Conservation (phyloP, 768 basidiomycete species). For the Amanita subjunquillea region DNA sequence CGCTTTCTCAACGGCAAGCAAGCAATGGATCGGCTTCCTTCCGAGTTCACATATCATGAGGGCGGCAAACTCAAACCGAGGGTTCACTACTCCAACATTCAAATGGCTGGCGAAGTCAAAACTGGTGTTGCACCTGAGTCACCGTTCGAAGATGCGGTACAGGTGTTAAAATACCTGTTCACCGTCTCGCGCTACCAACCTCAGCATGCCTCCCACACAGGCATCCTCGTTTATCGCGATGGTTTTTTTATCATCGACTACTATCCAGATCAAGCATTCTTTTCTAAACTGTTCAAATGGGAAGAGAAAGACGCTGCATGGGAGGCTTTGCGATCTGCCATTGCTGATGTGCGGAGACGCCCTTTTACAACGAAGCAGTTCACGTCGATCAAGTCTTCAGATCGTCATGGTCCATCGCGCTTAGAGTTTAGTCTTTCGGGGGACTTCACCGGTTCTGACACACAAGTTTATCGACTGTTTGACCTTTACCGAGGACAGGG, state of each 20-base stretch:
- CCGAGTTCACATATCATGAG: background rate
- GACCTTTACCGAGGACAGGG: background rate
- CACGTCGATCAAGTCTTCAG: background rate
- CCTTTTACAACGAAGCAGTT: background rate
- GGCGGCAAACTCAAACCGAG: background rate
- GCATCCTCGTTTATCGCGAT: background rate
- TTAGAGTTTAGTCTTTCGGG: background rate
- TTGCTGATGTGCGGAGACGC: background rate
- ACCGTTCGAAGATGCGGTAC: background rate
- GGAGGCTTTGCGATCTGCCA: background rate
- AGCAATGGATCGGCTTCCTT: background rate
- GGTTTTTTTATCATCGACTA: constrained; percentile 1
- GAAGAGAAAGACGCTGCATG: background rate
- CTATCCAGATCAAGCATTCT: constrained; percentile 1
- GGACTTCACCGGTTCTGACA: background rate
- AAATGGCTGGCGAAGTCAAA: background rate
- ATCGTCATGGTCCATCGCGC: background rate
- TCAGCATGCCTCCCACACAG: background rate
- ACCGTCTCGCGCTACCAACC: background rate
- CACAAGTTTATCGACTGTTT: background rate
- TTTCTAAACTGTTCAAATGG: background rate
- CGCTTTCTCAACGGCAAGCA: background rate
- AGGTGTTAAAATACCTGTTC: background rate
- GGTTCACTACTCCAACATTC: background rate
- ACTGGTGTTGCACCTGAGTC: background rate